These are phyloP conservation scores for Carallia brachiata DNA, from an alignment of 345 rosid species.

Conservation along the genomic window DNA sequence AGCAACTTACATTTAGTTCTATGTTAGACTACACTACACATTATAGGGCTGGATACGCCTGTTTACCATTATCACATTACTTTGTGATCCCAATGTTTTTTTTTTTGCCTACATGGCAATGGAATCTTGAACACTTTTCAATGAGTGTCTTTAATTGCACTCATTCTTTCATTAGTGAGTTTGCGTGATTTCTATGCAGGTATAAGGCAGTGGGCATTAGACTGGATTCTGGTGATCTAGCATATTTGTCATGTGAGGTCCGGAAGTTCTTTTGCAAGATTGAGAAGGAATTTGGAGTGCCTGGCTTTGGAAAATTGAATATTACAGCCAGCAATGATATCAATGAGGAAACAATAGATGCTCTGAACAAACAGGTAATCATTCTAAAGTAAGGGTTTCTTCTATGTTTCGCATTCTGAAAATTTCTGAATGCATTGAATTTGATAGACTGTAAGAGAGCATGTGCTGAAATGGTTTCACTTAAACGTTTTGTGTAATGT, in stretches of 20 bases:
- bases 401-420: not conserved
- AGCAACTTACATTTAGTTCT: too few species aligned
- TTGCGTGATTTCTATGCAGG: constrained; percentile 41
- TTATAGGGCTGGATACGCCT: too few species aligned
- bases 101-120: not conserved
- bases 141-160: not conserved
- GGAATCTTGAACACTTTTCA: not conserved
- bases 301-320: constrained; percentile 64
- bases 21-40: too few species aligned
- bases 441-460: not conserved
- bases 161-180: constrained; percentile 16
- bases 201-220: constrained; percentile 88
- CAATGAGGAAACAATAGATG: constrained; percentile 95
- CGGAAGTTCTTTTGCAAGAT: constrained; percentile 63
- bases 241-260: constrained; percentile 75
- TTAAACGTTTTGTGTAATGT: not conserved
- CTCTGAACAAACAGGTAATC: constrained; percentile 85
- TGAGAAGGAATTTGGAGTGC: constrained; percentile 68
- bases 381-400: not conserved
- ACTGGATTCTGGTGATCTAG: constrained; percentile 94
- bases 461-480: not conserved
- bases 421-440: not conserved
- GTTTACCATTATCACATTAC: not conserved
- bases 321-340: constrained; percentile 95
- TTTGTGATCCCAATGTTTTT: constrained; percentile 7